Base-by-base conservation (phyloP, 371 early-diverging fungal species). In the Mucor mucedo region DNA sequence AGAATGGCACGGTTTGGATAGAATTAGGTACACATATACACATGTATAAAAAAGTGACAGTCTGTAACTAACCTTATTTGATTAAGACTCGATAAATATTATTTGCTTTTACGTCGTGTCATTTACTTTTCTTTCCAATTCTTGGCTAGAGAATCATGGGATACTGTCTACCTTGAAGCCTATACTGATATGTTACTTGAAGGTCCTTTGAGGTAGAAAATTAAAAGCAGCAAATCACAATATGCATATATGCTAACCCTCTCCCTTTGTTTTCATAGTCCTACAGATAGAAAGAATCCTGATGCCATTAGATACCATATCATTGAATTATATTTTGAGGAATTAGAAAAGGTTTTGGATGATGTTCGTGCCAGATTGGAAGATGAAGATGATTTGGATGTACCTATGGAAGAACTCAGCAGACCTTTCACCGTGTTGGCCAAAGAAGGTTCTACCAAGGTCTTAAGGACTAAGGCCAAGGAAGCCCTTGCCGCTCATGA, bases 1-100 rank as follows among this genome's bases (percentile, higher is more conserved):
- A 39, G 93, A 95, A 69, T 97, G 97, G 97, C 80, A 87, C 52
- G 91, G 91, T 5, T 84, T 97, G 35, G 96, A 97, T 78, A 85
- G 91, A 63, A 84, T 93, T 63, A 80, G 96, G 89, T 89, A 78
- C 7, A 11, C 42, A 42, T 4, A 47, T 21, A 47, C 2, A 44
- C 7, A 3, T 10, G n/a, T 4, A 13, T 14, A 27, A 52, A 28
- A 13, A 50, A 33, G 0, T 21, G 21, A 21, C 21, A 21, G 21
- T 21, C 21, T 21, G 21, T 21, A 21, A 21, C 21, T 21, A 21
- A 21, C 21, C 21, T 21, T 21, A 21, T 21, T 21, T 21, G 1
- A 21, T 21, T 21, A 62, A 91, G 93, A 73, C 68, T 95, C 16
- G 94, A 95, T 81, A 95, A 96, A 74, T 95, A 86, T 63, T 91